Evolutionary conservation across 768 basidiomycete genomes (phyloP).

Genomic region (Boletus sp.): DNA sequence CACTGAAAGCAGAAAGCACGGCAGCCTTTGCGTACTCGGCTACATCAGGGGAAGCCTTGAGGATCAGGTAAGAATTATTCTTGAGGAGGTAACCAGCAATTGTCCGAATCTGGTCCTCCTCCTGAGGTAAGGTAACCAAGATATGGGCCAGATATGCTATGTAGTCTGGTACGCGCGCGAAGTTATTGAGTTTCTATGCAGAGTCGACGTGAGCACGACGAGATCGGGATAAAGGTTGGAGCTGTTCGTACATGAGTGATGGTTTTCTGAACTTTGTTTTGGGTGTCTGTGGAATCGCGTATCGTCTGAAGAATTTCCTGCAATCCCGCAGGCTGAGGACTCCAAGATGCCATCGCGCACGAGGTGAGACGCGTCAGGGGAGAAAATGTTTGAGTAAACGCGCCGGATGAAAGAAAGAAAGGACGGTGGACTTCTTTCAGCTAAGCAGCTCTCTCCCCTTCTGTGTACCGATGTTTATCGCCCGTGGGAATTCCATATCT

Average conservation of each 20-base stretch:
- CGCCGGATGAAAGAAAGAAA: constrained; percentile 31
- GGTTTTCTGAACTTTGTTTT: constrained; percentile 66
- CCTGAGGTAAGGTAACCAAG: constrained; percentile 72
- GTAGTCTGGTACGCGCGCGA: constrained; percentile 89
- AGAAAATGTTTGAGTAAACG: constrained; percentile 21
- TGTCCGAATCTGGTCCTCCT: constrained; percentile 90
- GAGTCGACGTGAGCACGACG: constrained; percentile 19
- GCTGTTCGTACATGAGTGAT: constrained; percentile 72
- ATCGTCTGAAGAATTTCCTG: constrained; percentile 91
- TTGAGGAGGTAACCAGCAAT: constrained; percentile 97
- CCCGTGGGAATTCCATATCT: constrained; percentile 36
- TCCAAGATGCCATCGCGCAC: constrained; percentile 69
- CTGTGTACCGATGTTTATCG: constrained; percentile 38
- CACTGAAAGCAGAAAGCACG: constrained; percentile 78
- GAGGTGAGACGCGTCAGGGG: constrained; percentile 28
- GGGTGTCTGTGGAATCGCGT: constrained; percentile 83
- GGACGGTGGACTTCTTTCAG: constrained; percentile 15
- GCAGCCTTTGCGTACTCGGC: constrained; percentile 71
- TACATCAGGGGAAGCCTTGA: constrained; percentile 64
- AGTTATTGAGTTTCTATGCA: constrained; percentile 78
- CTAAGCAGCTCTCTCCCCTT: constrained; percentile 1
- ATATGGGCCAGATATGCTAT: constrained; percentile 95
- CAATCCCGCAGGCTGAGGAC: constrained; percentile 80
- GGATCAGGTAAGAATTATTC: constrained; percentile 85
- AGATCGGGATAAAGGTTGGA: constrained; percentile 20